These are phyloP conservation scores for Monosiga brevicollis DNA, from an alignment of 78 protist species.

Conservation along the genomic window DNA sequence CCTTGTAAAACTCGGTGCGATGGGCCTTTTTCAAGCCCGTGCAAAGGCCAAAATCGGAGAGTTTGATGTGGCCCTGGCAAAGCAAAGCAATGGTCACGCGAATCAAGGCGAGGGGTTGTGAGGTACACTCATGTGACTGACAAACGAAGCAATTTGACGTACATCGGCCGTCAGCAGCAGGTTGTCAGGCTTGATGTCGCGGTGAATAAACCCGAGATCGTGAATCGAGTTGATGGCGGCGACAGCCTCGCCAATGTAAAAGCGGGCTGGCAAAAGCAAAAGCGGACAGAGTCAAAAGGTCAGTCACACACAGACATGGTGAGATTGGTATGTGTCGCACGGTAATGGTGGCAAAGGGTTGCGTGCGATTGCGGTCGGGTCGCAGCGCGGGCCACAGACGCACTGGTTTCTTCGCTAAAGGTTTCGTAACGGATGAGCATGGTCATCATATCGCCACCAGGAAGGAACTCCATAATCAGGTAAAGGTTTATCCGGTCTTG, in stretches of 20 bases:
- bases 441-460: conserved; percentile 42
- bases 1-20: not conserved
- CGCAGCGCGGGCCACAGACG: not conserved
- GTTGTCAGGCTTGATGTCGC: conserved; percentile 84
- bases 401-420: conserved; percentile 18
- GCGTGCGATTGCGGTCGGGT: not conserved
- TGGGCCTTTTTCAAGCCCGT: conserved; percentile 7
- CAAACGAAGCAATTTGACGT: conserved; percentile 36
- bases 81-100: conserved; percentile 58
- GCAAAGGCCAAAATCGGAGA: conserved; percentile 23
- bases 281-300: too few relatives aligned
- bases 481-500: conserved; percentile 32
- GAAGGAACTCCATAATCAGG: conserved; percentile 35
- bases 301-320: too few relatives aligned
- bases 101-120: conserved; percentile 62
- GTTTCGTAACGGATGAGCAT: conserved; percentile 15
- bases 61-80: conserved; percentile 43
- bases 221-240: conserved; percentile 72
- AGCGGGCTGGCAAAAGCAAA: conserved; percentile 31
- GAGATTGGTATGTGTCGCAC: too few relatives aligned
- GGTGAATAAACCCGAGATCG: conserved; percentile 54
- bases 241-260: conserved; percentile 72
- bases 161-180: conserved; percentile 1
- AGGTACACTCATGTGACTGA: conserved; percentile 69
- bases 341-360: not conserved